Base-by-base conservation (phyloP, 1,284 basidiomycete genomes). In the Rhodotorula sp. region DNA sequence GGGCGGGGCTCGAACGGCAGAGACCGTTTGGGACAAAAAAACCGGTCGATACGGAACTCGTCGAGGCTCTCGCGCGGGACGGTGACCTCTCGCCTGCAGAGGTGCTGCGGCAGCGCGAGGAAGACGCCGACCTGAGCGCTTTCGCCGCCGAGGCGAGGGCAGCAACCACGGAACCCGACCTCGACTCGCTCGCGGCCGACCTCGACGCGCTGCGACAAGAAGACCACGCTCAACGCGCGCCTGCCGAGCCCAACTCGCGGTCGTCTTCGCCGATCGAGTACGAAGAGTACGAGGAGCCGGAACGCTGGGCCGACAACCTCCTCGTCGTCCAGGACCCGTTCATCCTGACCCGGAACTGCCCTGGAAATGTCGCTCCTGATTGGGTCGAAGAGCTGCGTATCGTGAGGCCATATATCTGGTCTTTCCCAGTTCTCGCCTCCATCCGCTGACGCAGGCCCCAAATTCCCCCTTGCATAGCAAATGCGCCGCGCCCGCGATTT, bases 261-360 rank as follows among this genome's bases (percentile, higher is more conserved):
- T 66, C 72, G 39, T 74, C 72, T 2, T 64, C 64, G 15, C 74
- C 75, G 29, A 54, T 77, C 58, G 66, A 62, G 48, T 74, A 75
- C 54, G 70, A 34, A 34, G 68, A 72, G 12, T 81, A 78, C 60
- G 65, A 65, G 23, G 76, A 79, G 56, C 76, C 77, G 1, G 72
- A 72, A 21, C 66, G 73, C 4, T 82, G 80, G 80, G 68, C 54
- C 5, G 70, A 74, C 15, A 75, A 79, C 43, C 71, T 75, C 47
- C 58, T 82, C 58, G 77, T 82, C 47, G 78, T 81, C 3, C 81
- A 81, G 64, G 81, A 82, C 65, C 81, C 81, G 14, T 82, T 82
- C 73, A 79, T 80, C 65, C 67, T 79, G 34, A 79, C 80, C 58
- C 78, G 81, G 52, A 82, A 82, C 69, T 80, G 79, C 18, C 73